Conservation (phyloP, 805 yeast species). For the Starmerella stigmatis region DNA sequence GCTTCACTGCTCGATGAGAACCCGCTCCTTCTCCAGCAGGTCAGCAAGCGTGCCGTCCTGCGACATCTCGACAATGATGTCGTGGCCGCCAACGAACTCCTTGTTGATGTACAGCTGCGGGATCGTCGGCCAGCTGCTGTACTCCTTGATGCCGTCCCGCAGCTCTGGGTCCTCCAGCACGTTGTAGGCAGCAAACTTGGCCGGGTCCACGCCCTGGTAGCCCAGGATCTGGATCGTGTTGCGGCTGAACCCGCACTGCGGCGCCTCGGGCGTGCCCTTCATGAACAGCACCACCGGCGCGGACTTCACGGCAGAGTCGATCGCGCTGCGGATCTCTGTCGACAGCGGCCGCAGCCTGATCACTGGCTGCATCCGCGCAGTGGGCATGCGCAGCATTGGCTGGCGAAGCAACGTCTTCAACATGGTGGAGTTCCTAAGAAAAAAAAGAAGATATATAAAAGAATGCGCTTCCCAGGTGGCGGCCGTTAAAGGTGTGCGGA, state of each 20-base stretch:
- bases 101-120: constrained; percentile 84
- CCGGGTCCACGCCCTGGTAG: constrained; percentile 94
- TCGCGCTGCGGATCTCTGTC: constrained; percentile 70
- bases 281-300: constrained; percentile 94
- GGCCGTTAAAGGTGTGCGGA: background rate
- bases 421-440: constrained; percentile 1
- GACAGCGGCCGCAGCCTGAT: constrained; percentile 44
- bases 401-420: constrained; percentile 14
- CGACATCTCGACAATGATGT: constrained; percentile 84
- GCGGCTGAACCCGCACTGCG: constrained; percentile 95
- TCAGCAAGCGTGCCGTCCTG: constrained; percentile 77
- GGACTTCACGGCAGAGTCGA: constrained; percentile 70
- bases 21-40: constrained; percentile 65
- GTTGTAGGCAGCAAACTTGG: constrained; percentile 91
- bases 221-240: constrained; percentile 90
- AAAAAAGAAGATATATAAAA: too few relatives aligned
- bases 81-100: constrained; percentile 97
- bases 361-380: background rate
- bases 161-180: constrained; percentile 90
- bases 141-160: constrained; percentile 92
- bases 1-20: constrained; percentile 48
- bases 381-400: constrained; percentile 1
- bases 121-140: constrained; percentile 94
- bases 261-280: constrained; percentile 98
- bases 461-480: too few relatives aligned